Conservation (phyloP, 768 basidiomycete genomes). For the Lactarius quietus region DNA sequence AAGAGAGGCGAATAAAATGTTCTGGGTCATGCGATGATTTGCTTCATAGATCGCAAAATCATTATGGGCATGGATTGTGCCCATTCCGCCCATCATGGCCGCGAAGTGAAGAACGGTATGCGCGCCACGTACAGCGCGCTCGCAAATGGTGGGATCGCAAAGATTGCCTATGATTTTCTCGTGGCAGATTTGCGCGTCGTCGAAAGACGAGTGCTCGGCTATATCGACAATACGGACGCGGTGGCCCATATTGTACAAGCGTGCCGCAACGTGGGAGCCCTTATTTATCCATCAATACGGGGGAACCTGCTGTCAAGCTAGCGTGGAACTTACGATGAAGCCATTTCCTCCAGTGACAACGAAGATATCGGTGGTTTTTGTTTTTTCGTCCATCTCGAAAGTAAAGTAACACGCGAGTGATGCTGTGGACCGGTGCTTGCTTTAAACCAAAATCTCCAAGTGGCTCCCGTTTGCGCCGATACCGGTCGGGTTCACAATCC, state of each 20-base stretch:
- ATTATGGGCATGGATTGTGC: conserved; percentile 51
- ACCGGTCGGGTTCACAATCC: neutral
- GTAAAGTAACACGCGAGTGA: neutral
- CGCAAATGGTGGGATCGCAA: conserved; percentile 41
- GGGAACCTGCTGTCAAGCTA: neutral
- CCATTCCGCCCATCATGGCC: conserved; percentile 65
- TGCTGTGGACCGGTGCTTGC: neutral
- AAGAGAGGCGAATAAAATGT: conserved; percentile 42
- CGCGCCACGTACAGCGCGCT: conserved; percentile 38
- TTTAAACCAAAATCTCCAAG: neutral
- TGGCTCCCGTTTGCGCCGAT: neutral
- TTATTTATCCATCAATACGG: conserved; percentile 27
- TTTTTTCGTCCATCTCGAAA: conserved; percentile 9
- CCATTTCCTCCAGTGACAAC: conserved; percentile 52
- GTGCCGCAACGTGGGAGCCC: conserved; percentile 51
- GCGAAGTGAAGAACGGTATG: conserved; percentile 53
- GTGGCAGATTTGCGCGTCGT: conserved; percentile 30
- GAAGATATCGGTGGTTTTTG: conserved; percentile 24
- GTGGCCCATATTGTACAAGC: conserved; percentile 34
- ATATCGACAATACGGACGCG: conserved; percentile 46
- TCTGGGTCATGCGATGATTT: conserved; percentile 49
- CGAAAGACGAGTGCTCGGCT: conserved; percentile 25
- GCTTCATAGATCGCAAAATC: conserved; percentile 46
- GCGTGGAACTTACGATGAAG: conserved; percentile 44
- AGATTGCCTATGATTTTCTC: conserved; percentile 46